A percentile compares a stretch with the other conserved stretches of the same genome.
Evolutionary conservation across 371 early-diverging fungal species (phyloP).

Genomic region (Apophysomyces elegans): DNA sequence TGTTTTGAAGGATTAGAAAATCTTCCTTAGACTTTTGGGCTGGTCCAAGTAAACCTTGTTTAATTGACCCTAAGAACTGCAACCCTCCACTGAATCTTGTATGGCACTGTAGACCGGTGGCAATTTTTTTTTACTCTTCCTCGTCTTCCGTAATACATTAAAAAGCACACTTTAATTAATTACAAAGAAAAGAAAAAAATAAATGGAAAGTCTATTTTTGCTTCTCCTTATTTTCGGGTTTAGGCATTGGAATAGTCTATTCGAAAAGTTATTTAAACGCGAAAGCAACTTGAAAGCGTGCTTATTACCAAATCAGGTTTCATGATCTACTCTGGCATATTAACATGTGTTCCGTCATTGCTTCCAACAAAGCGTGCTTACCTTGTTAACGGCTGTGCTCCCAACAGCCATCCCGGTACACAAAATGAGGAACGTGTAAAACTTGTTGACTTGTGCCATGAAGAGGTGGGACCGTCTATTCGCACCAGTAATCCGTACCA

Average conservation of each 20-base stretch:
- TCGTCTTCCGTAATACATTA: too few species aligned
- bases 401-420: conserved; percentile 54
- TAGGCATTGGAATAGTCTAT: conserved; percentile 1
- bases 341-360: background rate
- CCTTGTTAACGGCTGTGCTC: conserved; percentile 51
- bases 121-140: too few species aligned
- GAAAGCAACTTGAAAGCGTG: background rate
- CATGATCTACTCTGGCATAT: conserved; percentile 25
- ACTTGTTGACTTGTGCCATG: conserved; percentile 48
- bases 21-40: conserved; percentile 1
- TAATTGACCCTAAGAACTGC: too few species aligned
- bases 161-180: too few species aligned
- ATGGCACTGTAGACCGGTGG: too few species aligned
- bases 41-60: background rate
- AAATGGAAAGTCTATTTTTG: background rate
- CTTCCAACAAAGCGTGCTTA: conserved; percentile 17
- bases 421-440: conserved; percentile 42
- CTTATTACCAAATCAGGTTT: conserved; percentile 42
- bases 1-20: conserved; percentile 44
- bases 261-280: background rate
- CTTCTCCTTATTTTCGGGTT: background rate
- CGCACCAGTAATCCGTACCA: too few species aligned
- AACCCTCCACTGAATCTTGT: too few species aligned
- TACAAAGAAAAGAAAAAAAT: too few species aligned
- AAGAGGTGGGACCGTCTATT: too few species aligned